A percentile compares a stretch with the other conserved stretches of the same genome.
These are phyloP conservation scores for Aurantiochytrium sp. DNA, from an alignment of 108 stramenopile species.

Conservation along the genomic window DNA sequence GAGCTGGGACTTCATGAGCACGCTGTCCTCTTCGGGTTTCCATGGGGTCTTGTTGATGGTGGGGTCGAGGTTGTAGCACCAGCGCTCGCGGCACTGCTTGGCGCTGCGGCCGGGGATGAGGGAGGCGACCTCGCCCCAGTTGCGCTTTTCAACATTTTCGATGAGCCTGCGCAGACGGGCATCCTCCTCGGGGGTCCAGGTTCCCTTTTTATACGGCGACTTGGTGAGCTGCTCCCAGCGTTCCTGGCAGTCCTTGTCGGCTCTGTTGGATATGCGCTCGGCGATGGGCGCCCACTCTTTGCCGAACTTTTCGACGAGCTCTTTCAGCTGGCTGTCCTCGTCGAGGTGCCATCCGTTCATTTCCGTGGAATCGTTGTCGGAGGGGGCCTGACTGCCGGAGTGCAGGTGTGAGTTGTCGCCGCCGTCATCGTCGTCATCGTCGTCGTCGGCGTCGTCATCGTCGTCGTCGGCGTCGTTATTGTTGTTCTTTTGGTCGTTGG, in stretches of 20 bases:
- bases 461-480: neutral
- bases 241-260: neutral
- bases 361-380: neutral
- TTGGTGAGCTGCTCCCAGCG: conserved; percentile 14
- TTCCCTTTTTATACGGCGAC: conserved; percentile 29
- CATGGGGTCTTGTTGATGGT: conserved; percentile 82
- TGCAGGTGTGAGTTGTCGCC: neutral
- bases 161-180: neutral
- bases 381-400: neutral
- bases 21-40: conserved; percentile 77
- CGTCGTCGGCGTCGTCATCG: neutral
- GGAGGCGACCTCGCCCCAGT: conserved; percentile 82
- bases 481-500: too few species aligned
- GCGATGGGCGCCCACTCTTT: neutral
- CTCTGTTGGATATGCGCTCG: neutral
- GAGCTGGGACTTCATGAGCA: conserved; percentile 33
- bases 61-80: conserved; percentile 83
- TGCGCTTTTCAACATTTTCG: neutral
- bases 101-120: conserved; percentile 87
- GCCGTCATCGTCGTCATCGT: neutral
- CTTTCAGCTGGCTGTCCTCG: neutral
- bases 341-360: conserved; percentile 3
- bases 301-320: conserved; percentile 25
- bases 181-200: conserved; percentile 43
- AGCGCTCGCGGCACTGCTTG: conserved; percentile 97